phyloP scores from a whole-genome alignment of 225 moss, liverwort and hornwort genomes.

The Neckera pumila region DNA sequence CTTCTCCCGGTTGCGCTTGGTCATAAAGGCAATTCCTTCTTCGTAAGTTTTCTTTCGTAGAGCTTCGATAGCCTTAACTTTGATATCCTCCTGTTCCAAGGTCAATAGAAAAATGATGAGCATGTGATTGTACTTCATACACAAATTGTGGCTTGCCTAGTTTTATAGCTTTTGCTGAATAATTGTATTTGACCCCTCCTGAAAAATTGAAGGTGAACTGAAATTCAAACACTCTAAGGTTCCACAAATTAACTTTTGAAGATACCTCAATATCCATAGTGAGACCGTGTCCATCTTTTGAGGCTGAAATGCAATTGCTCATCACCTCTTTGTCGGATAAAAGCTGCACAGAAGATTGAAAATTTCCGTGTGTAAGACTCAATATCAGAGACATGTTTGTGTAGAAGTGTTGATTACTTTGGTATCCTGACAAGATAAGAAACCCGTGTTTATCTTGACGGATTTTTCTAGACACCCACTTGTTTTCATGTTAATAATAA shows the following conservation, averaged over 20 bases:
- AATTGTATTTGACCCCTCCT: not conserved
- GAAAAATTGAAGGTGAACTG: not conserved
- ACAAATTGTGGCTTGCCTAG: not conserved
- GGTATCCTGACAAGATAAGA: not conserved
- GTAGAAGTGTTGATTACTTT: not conserved
- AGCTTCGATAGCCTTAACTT: slow-evolving; percentile 39
- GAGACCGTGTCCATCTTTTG: slow-evolving; percentile 67
- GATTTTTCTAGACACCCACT: too few species aligned
- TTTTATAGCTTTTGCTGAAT: not conserved
- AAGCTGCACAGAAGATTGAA: slow-evolving; percentile 16
- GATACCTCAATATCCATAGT: slow-evolving; percentile 45
- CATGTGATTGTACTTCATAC: not conserved
- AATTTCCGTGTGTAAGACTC: not conserved
- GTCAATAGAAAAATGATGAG: not conserved
- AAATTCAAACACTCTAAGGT: not conserved
- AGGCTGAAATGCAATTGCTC: slow-evolving; percentile 50
- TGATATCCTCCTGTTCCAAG: slow-evolving; percentile 33
- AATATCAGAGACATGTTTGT: not conserved
- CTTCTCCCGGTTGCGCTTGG: slow-evolving; percentile 39
- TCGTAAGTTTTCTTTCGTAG: slow-evolving; percentile 18
- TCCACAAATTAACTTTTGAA: not conserved
- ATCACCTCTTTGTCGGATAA: slow-evolving; percentile 57
- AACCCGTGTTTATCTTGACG: too few species aligned
- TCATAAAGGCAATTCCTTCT: slow-evolving; percentile 22
- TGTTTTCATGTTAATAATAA: too few species aligned